Evolutionary conservation across 1,139 yeast genomes (phyloP).

Genomic region (Waltiozyma sp.): DNA sequence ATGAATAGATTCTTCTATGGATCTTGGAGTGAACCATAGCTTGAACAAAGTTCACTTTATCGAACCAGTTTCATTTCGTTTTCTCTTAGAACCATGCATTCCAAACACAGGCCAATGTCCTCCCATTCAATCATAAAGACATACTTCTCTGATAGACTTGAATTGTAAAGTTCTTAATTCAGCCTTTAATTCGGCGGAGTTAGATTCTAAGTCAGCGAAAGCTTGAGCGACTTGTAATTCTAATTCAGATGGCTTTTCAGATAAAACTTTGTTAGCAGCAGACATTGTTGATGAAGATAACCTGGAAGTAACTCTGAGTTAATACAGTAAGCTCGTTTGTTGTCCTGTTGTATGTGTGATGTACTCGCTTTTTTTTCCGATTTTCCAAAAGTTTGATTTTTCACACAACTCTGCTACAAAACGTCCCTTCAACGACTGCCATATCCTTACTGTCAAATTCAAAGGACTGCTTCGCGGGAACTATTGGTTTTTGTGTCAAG

Average conservation of each 20-base stretch:
- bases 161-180: conserved; percentile 97
- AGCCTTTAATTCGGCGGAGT: conserved; percentile 91
- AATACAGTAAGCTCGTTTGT: too few relatives aligned
- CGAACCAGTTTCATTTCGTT: background rate
- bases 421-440: background rate
- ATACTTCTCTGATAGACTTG: conserved; percentile 90
- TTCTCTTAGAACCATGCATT: background rate
- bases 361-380: background rate
- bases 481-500: too few relatives aligned
- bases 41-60: background rate
- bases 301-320: background rate
- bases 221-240: conserved; percentile 99
- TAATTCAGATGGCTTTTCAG: conserved; percentile 90
- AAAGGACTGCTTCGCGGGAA: background rate
- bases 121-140: conserved; percentile 14
- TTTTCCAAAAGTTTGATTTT: background rate
- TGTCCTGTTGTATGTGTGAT: too few relatives aligned
- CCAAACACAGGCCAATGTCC: background rate
- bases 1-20: conserved; percentile 1
- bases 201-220: conserved; percentile 90
- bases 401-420: background rate
- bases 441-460: background rate
- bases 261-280: conserved; percentile 90
- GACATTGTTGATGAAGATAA: conserved; percentile 43
- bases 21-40: background rate